A percentile compares a stretch with the other conserved stretches of the same genome.
These are phyloP conservation scores for Chalciporus piperatus DNA, from an alignment of 768 basidiomycete genomes.

Conservation along the genomic window DNA sequence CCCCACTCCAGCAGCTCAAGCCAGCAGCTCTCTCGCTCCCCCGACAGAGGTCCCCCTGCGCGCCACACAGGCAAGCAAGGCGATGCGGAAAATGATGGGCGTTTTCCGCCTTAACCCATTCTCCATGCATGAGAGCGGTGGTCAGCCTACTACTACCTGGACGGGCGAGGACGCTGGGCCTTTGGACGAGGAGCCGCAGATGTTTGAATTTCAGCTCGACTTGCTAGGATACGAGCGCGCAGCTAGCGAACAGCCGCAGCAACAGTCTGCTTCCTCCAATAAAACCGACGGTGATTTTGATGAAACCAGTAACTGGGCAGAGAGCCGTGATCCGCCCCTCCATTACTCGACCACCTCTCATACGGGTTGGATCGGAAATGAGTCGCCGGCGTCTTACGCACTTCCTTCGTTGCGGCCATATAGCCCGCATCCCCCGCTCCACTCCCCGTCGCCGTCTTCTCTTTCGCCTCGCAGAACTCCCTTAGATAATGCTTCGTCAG, in stretches of 20 bases:
- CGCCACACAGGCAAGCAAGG: slow-evolving; percentile 66
- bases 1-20: slow-evolving; percentile 30
- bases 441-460: slow-evolving; percentile 28
- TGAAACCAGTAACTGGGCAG: slow-evolving; percentile 21
- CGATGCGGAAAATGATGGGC: slow-evolving; percentile 76
- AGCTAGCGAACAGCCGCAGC: slow-evolving; percentile 15
- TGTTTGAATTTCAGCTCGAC: slow-evolving; percentile 66
- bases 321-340: slow-evolving; percentile 16
- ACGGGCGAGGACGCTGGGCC: slow-evolving; percentile 54
- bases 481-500: slow-evolving; percentile 24
- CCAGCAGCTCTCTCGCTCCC: slow-evolving; percentile 42
- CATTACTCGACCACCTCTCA: slow-evolving; percentile 24
- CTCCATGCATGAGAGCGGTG: slow-evolving; percentile 54
- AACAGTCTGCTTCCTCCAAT: slow-evolving; percentile 8
- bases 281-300: slow-evolving; percentile 18
- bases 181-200: slow-evolving; percentile 55
- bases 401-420: slow-evolving; percentile 29
- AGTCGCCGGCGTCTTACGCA: slow-evolving; percentile 26
- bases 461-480: slow-evolving; percentile 26
- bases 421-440: slow-evolving; percentile 24
- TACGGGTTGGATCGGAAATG: slow-evolving; percentile 28
- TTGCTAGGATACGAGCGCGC: slow-evolving; percentile 28
- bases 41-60: slow-evolving; percentile 71
- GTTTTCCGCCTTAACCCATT: slow-evolving; percentile 78
- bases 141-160: slow-evolving; percentile 43